Evolutionary conservation across 1,284 basidiomycete genomes (phyloP), one percentile per base, ranked within the genome.

Genomic region (Cutaneotrichosporon cutaneum): DNA sequence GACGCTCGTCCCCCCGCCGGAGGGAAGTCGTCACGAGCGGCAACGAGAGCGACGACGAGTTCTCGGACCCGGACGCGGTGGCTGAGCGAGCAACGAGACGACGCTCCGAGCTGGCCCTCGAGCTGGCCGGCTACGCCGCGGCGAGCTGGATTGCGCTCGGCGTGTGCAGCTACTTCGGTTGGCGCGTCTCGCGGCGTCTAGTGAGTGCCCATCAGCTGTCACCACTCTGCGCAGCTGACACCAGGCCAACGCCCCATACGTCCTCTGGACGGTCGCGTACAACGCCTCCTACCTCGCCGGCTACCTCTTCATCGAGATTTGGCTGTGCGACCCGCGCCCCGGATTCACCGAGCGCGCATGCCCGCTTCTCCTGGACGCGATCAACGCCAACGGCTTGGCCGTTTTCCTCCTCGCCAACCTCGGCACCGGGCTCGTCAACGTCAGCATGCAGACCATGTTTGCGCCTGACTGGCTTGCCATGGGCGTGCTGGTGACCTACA

Each of bases 351-450:
- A 32, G 8, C 27, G 26, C 2, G 54, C 58, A 1, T 73, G 87
- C 3, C 88, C 92, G 0, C 75, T 81, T 4, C 80, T 97, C 13
- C 80, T 97, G 7, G 86, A 89, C 35, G 89, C 90, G 0, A 82
- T 96, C 60, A 98, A 97, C 74, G 82, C 82, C 62, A 94, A 96
- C 68, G 86, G 89, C 0, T 80, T 98, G 24, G 80, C 82, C 1
- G 72, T 95, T 16, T 99, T 99, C 79, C 82, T 99, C 3, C 65
- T 90, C 27, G 93, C 93, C 0, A 99, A 99, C 75, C 76, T 96
- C 0, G 76, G 86, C 27, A 99, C 95, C 0, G 95, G 95, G 0
- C 65, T 90, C 18, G 82, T 96, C 64, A 99, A 98, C 75, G 70
- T 98, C 22, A 83, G 84, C 0, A 83, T 94, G 65, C 78, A 82